phyloP scores from a whole-genome alignment of 225 moss, liverwort and hornwort species.

The Sphagnum contortum region DNA sequence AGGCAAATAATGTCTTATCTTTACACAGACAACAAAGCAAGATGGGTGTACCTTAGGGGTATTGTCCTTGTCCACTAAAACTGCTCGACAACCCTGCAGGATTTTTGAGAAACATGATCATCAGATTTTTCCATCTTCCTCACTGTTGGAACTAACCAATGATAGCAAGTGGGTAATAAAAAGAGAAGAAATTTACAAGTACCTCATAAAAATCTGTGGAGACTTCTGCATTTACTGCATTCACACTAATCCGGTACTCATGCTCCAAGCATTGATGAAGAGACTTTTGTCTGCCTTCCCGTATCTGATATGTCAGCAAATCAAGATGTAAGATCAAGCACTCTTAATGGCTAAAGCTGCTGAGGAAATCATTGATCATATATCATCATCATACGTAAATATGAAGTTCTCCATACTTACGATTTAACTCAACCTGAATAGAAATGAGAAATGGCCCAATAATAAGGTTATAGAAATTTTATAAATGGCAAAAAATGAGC shows the following conservation, averaged over 20 bases:
- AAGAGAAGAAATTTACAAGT: neutral
- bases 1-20: neutral
- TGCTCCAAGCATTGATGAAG: conserved; percentile 80
- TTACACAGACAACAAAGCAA: neutral
- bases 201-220: conserved; percentile 58
- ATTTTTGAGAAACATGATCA: conserved; percentile 8
- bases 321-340: neutral
- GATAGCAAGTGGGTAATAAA: neutral
- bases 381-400: neutral
- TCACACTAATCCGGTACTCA: conserved; percentile 65
- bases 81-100: conserved; percentile 75
- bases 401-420: neutral
- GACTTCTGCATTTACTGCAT: conserved; percentile 47
- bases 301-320: conserved; percentile 36
- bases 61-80: conserved; percentile 88
- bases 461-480: no score
- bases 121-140: neutral
- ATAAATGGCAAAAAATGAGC: no score
- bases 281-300: conserved; percentile 77
- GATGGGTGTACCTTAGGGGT: conserved; percentile 52
- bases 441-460: no score
- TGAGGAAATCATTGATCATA: neutral
- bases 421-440: neutral
- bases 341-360: no score
- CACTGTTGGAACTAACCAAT: neutral